A percentile compares a stretch with the other conserved stretches of the same genome.
Evolutionary conservation across 306 rosid genomes (phyloP).

Genomic region (Herpetospermum pedunculosum): DNA sequence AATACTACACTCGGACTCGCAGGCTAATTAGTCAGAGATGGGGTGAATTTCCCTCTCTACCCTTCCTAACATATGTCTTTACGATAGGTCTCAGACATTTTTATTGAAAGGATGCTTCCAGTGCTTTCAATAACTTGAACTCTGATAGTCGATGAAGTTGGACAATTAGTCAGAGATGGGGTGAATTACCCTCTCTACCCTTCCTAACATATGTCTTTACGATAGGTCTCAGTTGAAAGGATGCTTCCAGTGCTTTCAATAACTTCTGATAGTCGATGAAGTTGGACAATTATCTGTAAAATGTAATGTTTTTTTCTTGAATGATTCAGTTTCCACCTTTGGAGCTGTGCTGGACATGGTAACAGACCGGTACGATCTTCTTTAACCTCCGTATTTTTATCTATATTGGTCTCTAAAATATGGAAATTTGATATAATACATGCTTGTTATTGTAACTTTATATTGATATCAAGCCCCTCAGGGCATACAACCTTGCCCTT

Average conservation of each 20-base stretch:
- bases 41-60: no score
- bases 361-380: conserved; percentile 61
- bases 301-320: conserved; percentile 8
- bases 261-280: background rate
- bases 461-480: conserved; percentile 2
- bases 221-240: no score
- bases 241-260: background rate
- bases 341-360: conserved; percentile 99
- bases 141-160: background rate
- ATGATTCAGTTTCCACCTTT: conserved; percentile 76
- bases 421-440: background rate
- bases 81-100: no score
- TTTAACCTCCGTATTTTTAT: background rate
- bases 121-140: background rate
- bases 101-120: background rate
- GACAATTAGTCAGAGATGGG: no score
- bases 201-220: no score
- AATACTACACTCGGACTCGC: no score
- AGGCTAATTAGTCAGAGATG: no score
- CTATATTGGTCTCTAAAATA: background rate
- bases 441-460: background rate
- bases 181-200: no score
- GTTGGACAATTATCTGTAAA: background rate
- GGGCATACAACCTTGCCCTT: background rate
- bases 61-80: no score